Base-by-base conservation (phyloP, 805 yeast species). In the Teunomyces stri region DNA sequence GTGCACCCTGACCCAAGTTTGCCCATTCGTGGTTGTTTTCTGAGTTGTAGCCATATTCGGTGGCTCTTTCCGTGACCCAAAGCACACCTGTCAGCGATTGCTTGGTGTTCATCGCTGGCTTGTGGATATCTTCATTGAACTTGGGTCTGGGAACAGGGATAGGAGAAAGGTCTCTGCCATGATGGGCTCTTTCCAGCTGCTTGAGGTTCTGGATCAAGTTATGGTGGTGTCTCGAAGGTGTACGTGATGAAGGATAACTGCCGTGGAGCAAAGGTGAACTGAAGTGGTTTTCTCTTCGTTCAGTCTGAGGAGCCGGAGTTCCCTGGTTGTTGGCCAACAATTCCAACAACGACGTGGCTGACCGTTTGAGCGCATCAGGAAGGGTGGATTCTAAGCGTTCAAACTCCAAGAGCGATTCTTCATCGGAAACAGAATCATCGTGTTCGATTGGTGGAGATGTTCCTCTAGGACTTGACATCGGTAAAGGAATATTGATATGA, bases 1-100 rank as follows among this genome's bases (percentile, higher is more conserved):
- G 85, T 47, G 82, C 81, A 42, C 85, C 85, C 59, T 80, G 85
- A 37, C 85, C 85, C 59, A 80, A 66, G 58, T 80, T 80, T 33
- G 82, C 79, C 85, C 85, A 80, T 10, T 68, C 66, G 16, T 51
- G 54, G 47, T 62, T 65, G 39, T 65, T 65, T 43, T 69, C 72
- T 6, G 66, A 65, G 42, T 67, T 60, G 57, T 67, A 80, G 0
- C 85, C 85, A 57, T 80, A 76, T 51, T 77, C 84, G 38, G 66
- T 62, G 27, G 85, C 85, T 51, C 84, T 67, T 55, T 80, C 85
- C 1, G 85, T 80, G 46, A 79, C 79, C 85, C 85, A 80, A 44
- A 80, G 73, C 29, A 80, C 85, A 47, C 85, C 85, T 0, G 85
- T 80, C 10, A 83, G 78, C 10, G 82, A 76, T 54, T 80, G 83